These are phyloP conservation scores for Verticillium nubilum DNA, from an alignment of 2,329 filamentous ascomycete species.

Conservation along the genomic window DNA sequence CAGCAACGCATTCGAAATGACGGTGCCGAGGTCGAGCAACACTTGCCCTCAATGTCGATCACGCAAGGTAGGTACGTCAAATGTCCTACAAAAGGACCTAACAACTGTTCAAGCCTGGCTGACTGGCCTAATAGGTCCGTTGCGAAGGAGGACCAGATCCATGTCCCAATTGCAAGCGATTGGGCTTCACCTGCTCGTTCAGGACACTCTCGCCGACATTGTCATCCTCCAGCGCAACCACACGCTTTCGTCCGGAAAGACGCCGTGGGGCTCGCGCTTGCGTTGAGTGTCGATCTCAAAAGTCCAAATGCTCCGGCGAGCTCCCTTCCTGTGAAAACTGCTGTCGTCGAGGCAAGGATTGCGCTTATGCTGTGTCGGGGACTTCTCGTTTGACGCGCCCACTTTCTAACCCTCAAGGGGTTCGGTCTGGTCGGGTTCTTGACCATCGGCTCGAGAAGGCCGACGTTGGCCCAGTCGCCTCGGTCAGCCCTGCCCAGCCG, in stretches of 20 bases:
- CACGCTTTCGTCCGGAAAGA: slow-evolving; percentile 1
- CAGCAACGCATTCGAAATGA: background rate
- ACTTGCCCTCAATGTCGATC: slow-evolving; percentile 8
- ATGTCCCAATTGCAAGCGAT: slow-evolving; percentile 1
- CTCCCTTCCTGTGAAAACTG: background rate
- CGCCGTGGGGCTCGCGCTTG: background rate
- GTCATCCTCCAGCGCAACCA: background rate
- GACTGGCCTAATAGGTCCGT: background rate
- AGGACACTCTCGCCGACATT: background rate
- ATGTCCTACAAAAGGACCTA: background rate
- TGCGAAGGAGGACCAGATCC: slow-evolving; percentile 1
- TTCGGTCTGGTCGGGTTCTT: background rate
- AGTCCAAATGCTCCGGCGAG: slow-evolving; percentile 3
- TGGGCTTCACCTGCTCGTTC: background rate
- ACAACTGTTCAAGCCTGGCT: background rate
- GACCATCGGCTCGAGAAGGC: background rate
- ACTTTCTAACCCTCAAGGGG: background rate
- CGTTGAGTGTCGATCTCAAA: background rate
- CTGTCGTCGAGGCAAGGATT: background rate
- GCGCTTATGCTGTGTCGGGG: background rate
- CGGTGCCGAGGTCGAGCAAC: slow-evolving; percentile 3
- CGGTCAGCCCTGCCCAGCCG: background rate
- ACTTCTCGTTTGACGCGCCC: background rate
- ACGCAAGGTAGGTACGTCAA: slow-evolving; percentile 4
- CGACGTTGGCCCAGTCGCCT: background rate